Percentiles rank a stretch among this genome's conserved stretches.
Evolutionary conservation across 2,329 filamentous ascomycete species (phyloP).

Genomic region (Lachnellula cervina): DNA sequence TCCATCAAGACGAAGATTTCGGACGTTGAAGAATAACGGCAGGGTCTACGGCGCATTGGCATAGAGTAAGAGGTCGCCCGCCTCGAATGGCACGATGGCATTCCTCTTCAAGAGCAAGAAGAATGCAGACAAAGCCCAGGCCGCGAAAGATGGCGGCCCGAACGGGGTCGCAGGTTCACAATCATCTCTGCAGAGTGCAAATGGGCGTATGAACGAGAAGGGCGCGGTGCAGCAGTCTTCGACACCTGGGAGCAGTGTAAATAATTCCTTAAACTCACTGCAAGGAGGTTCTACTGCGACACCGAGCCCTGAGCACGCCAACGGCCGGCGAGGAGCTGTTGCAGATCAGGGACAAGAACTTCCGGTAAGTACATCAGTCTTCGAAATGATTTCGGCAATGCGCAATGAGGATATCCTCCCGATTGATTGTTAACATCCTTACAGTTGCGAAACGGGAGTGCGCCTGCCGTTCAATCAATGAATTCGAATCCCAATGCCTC

Average conservation of each 20-base stretch:
- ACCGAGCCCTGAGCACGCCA: conserved; percentile 40
- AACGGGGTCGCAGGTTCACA: conserved; percentile 32
- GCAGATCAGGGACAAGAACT: conserved; percentile 32
- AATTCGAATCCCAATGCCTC: conserved; percentile 62
- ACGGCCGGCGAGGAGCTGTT: conserved; percentile 51
- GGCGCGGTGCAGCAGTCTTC: conserved; percentile 53
- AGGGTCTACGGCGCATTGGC: conserved; percentile 13
- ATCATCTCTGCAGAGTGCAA: conserved; percentile 45
- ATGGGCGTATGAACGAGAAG: conserved; percentile 48
- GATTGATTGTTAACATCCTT: conserved; percentile 3
- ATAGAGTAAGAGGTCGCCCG: conserved; percentile 23
- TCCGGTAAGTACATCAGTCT: conserved; percentile 32
- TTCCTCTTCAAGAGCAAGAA: conserved; percentile 83
- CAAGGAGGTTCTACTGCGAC: conserved; percentile 34
- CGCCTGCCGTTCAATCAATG: conserved; percentile 30
- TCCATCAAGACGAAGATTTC: conserved; percentile 2
- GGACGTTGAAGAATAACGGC: background rate
- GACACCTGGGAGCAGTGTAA: conserved; percentile 51
- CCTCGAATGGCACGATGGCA: conserved; percentile 54
- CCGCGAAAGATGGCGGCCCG: conserved; percentile 27
- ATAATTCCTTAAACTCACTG: conserved; percentile 61
- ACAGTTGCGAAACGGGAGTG: conserved; percentile 50
- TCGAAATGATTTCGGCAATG: conserved; percentile 3
- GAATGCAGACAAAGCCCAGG: conserved; percentile 57
- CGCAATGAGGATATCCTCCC: background rate